A percentile compares a stretch with the other conserved stretches of the same genome.
phyloP scores from a whole-genome alignment of 106 monocot genomes.

The Apostasia shenzhenica region DNA sequence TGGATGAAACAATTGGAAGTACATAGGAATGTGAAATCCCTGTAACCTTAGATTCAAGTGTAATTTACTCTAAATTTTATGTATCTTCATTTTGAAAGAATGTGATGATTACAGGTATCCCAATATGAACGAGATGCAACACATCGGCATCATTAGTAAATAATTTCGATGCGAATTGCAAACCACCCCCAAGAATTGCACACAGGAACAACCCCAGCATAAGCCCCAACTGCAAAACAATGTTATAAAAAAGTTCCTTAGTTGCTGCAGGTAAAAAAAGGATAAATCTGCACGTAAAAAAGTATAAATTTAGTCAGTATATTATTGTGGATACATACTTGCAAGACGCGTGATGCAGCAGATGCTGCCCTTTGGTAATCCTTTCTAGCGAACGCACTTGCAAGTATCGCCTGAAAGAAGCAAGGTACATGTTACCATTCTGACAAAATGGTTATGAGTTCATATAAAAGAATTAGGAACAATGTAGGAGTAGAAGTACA shows the following conservation, averaged over 20 bases:
- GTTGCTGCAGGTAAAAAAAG: neutral
- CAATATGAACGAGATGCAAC: conserved; percentile 54
- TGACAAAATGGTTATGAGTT: neutral
- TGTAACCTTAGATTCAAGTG: neutral
- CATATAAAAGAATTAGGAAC: too few relatives aligned
- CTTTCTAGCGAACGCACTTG: conserved; percentile 47
- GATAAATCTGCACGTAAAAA: neutral
- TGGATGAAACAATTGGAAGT: too few relatives aligned
- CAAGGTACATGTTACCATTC: too few relatives aligned
- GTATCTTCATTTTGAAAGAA: neutral
- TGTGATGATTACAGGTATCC: conserved; percentile 57
- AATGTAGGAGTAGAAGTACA: too few relatives aligned
- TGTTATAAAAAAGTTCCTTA: neutral
- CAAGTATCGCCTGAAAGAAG: conserved; percentile 57
- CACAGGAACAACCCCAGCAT: conserved; percentile 44
- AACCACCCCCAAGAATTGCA: conserved; percentile 45
- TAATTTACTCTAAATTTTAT: too few relatives aligned
- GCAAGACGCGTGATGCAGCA: conserved; percentile 67
- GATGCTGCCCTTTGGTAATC: conserved; percentile 35
- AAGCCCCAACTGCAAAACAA: conserved; percentile 32
- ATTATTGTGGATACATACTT: conserved; percentile 24
- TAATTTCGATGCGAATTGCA: conserved; percentile 55
- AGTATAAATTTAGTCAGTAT: neutral
- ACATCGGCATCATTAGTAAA: conserved; percentile 76
- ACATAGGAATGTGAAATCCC: too few relatives aligned